These are phyloP conservation scores for Boletus mariae DNA, from an alignment of 1,284 basidiomycete genomes.

Conservation along the genomic window DNA sequence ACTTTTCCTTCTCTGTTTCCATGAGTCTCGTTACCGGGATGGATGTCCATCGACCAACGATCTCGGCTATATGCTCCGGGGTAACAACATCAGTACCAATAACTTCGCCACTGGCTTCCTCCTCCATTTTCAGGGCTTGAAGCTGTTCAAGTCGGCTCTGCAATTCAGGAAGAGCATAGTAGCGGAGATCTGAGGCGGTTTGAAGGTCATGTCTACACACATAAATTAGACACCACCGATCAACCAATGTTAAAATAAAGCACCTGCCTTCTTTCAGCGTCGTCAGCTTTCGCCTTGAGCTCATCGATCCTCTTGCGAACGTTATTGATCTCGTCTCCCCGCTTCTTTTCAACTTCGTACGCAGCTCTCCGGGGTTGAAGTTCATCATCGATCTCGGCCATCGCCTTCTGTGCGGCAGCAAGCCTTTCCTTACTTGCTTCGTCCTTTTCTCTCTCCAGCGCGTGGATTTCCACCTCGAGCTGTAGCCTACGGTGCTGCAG, in stretches of 20 bases:
- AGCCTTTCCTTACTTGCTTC: slow-evolving; percentile 86
- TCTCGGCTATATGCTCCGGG: slow-evolving; percentile 88
- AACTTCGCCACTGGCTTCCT: slow-evolving; percentile 50
- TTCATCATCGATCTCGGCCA: slow-evolving; percentile 86
- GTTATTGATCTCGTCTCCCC: slow-evolving; percentile 82
- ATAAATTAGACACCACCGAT: background rate
- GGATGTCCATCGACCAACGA: slow-evolving; percentile 85
- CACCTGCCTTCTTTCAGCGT: slow-evolving; percentile 82
- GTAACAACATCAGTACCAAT: slow-evolving; percentile 78
- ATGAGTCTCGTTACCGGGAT: slow-evolving; percentile 88
- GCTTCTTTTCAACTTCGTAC: slow-evolving; percentile 87
- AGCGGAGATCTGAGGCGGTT: slow-evolving; percentile 87
- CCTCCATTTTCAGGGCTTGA: slow-evolving; percentile 70
- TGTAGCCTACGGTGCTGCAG: slow-evolving; percentile 92
- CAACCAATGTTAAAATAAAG: background rate
- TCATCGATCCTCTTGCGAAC: slow-evolving; percentile 88
- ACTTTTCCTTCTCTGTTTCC: slow-evolving; percentile 89
- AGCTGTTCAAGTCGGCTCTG: slow-evolving; percentile 69
- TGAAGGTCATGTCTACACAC: slow-evolving; percentile 68
- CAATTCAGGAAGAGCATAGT: slow-evolving; percentile 93
- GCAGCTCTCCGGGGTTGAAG: slow-evolving; percentile 85
- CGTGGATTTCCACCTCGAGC: slow-evolving; percentile 94
- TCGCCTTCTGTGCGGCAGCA: slow-evolving; percentile 72
- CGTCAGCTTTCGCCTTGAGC: slow-evolving; percentile 88
- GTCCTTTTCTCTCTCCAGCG: slow-evolving; percentile 92